A percentile compares a stretch with the other conserved stretches of the same genome.
Conservation (phyloP, 164 flowering plant species). For the Malania oleifera region DNA sequence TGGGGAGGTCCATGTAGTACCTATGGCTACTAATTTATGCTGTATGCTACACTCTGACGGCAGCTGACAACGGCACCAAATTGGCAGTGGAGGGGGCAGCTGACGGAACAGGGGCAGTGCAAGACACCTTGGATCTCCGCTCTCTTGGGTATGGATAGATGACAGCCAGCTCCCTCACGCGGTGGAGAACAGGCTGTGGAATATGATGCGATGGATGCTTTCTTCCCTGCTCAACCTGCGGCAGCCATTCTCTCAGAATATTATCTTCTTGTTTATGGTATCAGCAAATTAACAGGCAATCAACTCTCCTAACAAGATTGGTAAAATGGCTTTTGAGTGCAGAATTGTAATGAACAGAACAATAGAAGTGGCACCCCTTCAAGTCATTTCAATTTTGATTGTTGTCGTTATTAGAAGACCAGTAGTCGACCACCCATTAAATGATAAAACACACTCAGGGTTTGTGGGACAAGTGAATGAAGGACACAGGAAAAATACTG, state of each 20-base stretch:
- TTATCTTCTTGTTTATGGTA: neutral
- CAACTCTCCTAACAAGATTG: no score
- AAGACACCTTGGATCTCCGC: slow-evolving; percentile 2
- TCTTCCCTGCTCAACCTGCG: slow-evolving; percentile 43
- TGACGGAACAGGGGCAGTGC: neutral
- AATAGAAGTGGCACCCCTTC: no score
- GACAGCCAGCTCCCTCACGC: slow-evolving; percentile 50
- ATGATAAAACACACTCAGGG: no score
- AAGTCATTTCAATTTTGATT: no score
- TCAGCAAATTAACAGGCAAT: neutral
- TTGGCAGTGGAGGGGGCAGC: neutral
- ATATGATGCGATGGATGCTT: slow-evolving; percentile 36
- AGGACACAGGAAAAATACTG: no score
- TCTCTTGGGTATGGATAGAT: slow-evolving; percentile 51
- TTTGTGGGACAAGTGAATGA: no score
- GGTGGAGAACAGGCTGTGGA: slow-evolving; percentile 38
- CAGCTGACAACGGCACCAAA: neutral
- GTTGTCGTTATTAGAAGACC: no score
- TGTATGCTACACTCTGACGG: slow-evolving; percentile 3
- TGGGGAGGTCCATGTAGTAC: neutral
- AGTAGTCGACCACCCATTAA: no score
- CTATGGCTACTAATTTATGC: neutral
- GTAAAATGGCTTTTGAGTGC: no score
- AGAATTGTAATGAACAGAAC: no score
- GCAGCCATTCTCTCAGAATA: neutral